These are phyloP conservation scores for Backusella tarrabulga DNA, from an alignment of 192 early-diverging fungal species.

Conservation along the genomic window DNA sequence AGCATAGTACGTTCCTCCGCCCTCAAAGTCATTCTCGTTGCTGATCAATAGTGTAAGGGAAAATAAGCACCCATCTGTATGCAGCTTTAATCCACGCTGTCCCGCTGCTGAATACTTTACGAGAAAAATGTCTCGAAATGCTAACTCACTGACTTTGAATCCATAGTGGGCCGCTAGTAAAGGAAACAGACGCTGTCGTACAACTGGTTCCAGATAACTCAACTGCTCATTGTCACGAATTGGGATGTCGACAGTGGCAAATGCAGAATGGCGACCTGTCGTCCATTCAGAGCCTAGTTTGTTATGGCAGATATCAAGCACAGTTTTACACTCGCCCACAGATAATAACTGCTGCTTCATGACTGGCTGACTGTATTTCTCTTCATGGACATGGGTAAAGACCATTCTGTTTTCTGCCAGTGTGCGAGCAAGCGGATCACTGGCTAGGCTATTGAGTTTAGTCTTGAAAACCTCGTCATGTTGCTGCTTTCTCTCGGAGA, in stretches of 20 bases:
- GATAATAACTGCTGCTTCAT: slow-evolving; percentile 2
- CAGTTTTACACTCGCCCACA: slow-evolving; percentile 20
- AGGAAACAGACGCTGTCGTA: slow-evolving; percentile 26
- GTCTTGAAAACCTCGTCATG: not conserved
- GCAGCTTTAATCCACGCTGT: slow-evolving; percentile 41
- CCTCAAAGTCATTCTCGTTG: slow-evolving; percentile 42
- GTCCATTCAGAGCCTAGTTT: slow-evolving; percentile 36
- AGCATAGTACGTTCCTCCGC: slow-evolving; percentile 52
- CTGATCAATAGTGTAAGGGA: slow-evolving; percentile 55
- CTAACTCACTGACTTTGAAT: slow-evolving; percentile 27
- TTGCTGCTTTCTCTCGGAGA: slow-evolving; percentile 5
- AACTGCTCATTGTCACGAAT: slow-evolving; percentile 23
- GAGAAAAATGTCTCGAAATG: slow-evolving; percentile 48
- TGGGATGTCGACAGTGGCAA: slow-evolving; percentile 50
- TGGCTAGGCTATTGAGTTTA: slow-evolving; percentile 16
- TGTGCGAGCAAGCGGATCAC: slow-evolving; percentile 19
- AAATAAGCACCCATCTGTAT: slow-evolving; percentile 56
- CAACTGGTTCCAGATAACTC: slow-evolving; percentile 14
- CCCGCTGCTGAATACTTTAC: slow-evolving; percentile 44
- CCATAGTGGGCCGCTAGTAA: slow-evolving; percentile 31
- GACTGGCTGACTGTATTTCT: not conserved
- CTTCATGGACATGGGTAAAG: slow-evolving; percentile 24
- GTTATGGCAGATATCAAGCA: slow-evolving; percentile 18
- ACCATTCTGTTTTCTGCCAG: slow-evolving; percentile 8
- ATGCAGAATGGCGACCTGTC: slow-evolving; percentile 46